A percentile compares a stretch with the other conserved stretches of the same genome.
Evolutionary conservation across 176 grass and related monocot genomes (phyloP).

Genomic region (Sorghum bicolor): DNA sequence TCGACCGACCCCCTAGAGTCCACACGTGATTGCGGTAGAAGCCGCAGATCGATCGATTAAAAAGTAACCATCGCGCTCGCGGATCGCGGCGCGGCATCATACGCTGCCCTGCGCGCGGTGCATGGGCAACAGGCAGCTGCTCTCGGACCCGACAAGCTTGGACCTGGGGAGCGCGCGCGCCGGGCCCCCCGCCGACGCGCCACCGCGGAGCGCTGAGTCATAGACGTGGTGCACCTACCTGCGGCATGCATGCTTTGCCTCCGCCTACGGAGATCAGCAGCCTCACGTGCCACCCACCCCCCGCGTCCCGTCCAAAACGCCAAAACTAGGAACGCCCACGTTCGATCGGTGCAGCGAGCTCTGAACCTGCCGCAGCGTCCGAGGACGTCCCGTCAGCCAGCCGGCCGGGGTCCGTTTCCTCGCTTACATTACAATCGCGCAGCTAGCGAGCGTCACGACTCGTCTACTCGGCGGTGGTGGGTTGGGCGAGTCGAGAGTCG

Average conservation of each 20-base stretch:
- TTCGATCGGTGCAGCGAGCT: neutral
- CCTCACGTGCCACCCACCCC: neutral
- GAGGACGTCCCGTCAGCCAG: constrained; percentile 4
- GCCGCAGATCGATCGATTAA: no score
- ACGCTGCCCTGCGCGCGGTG: neutral
- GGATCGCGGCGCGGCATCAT: neutral
- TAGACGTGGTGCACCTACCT: neutral
- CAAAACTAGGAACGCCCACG: no score
- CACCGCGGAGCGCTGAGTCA: neutral
- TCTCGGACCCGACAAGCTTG: neutral
- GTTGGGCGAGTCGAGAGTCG: no score
- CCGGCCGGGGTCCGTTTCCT: no score
- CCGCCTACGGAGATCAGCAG: no score
- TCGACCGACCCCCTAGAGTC: no score
- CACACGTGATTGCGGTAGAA: no score
- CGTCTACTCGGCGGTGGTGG: no score
- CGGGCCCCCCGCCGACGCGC: neutral
- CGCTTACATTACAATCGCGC: no score
- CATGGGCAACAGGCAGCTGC: neutral
- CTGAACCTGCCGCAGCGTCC: neutral
- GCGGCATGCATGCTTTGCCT: neutral
- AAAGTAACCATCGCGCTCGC: neutral
- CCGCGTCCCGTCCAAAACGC: neutral
- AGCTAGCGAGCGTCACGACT: no score
- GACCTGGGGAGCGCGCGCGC: neutral